phyloP scores from a whole-genome alignment of 106 monocot genomes.

The Platanthera zijinensis region DNA sequence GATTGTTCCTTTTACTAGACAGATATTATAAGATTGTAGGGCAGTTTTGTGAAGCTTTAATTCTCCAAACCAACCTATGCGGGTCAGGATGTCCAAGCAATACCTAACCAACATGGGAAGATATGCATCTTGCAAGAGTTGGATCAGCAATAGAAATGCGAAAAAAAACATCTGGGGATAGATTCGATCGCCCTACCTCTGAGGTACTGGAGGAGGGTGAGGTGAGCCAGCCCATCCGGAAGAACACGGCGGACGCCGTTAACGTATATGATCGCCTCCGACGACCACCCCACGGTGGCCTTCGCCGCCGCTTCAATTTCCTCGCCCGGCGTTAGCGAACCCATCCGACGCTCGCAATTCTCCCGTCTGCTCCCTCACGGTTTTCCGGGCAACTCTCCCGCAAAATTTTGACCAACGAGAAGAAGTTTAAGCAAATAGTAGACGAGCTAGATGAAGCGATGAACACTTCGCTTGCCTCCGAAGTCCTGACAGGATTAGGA shows the following conservation, averaged over 20 bases:
- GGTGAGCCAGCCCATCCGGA: slow-evolving; percentile 79
- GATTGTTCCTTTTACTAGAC: too few species aligned
- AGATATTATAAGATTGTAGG: too few species aligned
- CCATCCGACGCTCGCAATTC: slow-evolving; percentile 31
- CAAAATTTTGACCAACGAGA: not conserved
- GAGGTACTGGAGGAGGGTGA: slow-evolving; percentile 92
- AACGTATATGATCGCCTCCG: slow-evolving; percentile 76
- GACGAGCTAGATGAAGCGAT: too few species aligned
- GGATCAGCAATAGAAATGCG: not conserved
- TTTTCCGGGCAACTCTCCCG: not conserved
- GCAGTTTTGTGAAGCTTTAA: too few species aligned
- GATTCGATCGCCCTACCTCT: slow-evolving; percentile 36
- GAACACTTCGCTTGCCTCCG: too few species aligned
- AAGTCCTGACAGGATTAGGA: too few species aligned
- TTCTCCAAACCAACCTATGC: too few species aligned
- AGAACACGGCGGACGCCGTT: slow-evolving; percentile 85
- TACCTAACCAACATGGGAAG: too few species aligned
- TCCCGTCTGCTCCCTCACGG: not conserved
- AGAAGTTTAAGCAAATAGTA: too few species aligned
- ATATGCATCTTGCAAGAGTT: not conserved
- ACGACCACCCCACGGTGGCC: slow-evolving; percentile 36
- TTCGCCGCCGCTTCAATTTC: slow-evolving; percentile 17
- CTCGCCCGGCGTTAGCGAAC: slow-evolving; percentile 39
- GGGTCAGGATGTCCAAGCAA: too few species aligned
- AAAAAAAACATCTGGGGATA: not conserved